A percentile compares a stretch with the other conserved stretches of the same genome.
These are phyloP conservation scores for Gremmenia infestans DNA, from an alignment of 2,329 filamentous ascomycete genomes.

Conservation along the genomic window DNA sequence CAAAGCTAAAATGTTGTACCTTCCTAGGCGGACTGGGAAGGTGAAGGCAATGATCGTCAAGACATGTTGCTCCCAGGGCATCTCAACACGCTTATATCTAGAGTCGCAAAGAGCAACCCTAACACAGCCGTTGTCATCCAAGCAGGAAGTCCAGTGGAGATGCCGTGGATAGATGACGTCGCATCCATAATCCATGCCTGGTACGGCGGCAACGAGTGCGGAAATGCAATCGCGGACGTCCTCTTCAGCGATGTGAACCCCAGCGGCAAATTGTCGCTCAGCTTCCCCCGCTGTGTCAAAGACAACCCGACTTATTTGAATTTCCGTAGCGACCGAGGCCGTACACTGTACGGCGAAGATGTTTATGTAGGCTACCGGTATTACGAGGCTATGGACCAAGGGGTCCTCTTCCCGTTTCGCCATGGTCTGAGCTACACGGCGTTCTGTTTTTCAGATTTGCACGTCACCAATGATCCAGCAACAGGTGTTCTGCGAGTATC, in stretches of 20 bases:
- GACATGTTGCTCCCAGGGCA: too few relatives aligned
- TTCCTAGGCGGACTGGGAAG: too few relatives aligned
- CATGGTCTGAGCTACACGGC: conserved; percentile 69
- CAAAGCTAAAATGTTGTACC: too few relatives aligned
- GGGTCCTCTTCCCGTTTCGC: conserved; percentile 66
- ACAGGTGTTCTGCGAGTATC: too few relatives aligned
- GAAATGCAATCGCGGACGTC: conserved; percentile 73
- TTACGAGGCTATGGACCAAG: conserved; percentile 58
- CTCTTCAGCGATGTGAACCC: conserved; percentile 74
- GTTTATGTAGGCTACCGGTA: conserved; percentile 69
- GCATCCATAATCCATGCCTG: conserved; percentile 65
- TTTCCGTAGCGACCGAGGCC: conserved; percentile 49
- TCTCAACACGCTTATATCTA: too few relatives aligned
- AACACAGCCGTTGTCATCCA: too few relatives aligned
- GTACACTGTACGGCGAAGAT: conserved; percentile 70
- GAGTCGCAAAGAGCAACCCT: too few relatives aligned
- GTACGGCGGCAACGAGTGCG: conserved; percentile 60
- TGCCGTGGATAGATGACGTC: conserved; percentile 64
- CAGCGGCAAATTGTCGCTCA: conserved; percentile 63
- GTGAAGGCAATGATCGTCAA: too few relatives aligned
- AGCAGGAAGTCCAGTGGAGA: conserved; percentile 45
- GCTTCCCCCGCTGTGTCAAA: conserved; percentile 64
- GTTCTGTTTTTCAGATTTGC: conserved; percentile 40
- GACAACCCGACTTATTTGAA: conserved; percentile 67
- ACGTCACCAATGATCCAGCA: too few relatives aligned